Evolutionary conservation across 225 moss, liverwort and hornwort genomes (phyloP), one percentile per base, ranked within the genome.

Genomic region (Polytrichum commune): DNA sequence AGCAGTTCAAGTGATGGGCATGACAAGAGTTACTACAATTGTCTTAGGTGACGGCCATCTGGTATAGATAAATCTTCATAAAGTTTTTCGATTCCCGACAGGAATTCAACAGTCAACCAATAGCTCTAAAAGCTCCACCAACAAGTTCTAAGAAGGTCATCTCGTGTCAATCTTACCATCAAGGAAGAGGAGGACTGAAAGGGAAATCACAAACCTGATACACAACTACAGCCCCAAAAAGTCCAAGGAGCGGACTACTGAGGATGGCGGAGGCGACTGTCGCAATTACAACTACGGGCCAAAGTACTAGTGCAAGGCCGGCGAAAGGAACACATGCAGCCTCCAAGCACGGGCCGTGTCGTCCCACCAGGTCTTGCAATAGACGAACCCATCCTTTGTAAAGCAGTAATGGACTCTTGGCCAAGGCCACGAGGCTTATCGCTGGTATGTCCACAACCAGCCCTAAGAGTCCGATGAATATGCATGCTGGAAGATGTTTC

Each of bases 241-340:
- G 81, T 63, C 96, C 96, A 60, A 93, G 62, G 60, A 92, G 80
- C 0, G 87, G 85, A 75, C 91, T 86, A 72, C 90, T 89, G 69
- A 90, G 27, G 65, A 73, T 58, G 72, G 96, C 86, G 38, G 81
- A 70, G 7, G 93, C 38, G 60, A 83, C 71, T 73, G 87, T 87
- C 30, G 74, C 76, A 66, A 77, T 85, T 60, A 93, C 93, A 54
- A 96, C 73, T 29, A 89, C 73, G 32, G 96, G 96, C 96, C 93
- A 96, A 54, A 92, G 28, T 53, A 89, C 86, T 25, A 96, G 74
- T 30, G 92, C 90, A 53, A 96, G 87, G 26, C 96, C 96, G 19
- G 93, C 96, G 68, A 93, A 92, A 53, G 96, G 96, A 55, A 93
- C 96, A 81, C 96, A 96, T 27, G 93, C 88, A 53, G 87, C 81